These are phyloP conservation scores for Colletotrichum sublineola DNA, from an alignment of 2,329 filamentous ascomycete species.

Conservation along the genomic window DNA sequence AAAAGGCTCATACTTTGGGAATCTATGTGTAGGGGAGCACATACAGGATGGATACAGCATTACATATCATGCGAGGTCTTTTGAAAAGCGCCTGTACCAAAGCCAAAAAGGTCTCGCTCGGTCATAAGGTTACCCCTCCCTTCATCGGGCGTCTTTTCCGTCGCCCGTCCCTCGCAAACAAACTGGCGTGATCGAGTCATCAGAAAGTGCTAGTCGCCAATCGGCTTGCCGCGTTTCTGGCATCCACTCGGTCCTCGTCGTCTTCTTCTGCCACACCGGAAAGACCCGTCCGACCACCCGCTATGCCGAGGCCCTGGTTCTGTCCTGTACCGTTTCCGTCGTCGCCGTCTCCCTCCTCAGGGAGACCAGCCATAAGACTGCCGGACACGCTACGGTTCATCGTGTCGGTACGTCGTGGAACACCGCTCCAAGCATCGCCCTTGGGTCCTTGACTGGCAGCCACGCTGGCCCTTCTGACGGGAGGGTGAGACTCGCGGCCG, in stretches of 20 bases:
- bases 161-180: constrained; percentile 19
- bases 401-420: constrained; percentile 85
- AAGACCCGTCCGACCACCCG: constrained; percentile 63
- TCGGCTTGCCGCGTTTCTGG: constrained; percentile 92
- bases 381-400: constrained; percentile 82
- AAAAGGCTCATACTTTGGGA: constrained; percentile 42
- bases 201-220: constrained; percentile 95
- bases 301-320: constrained; percentile 53
- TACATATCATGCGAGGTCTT: constrained; percentile 39
- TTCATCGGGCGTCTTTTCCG: constrained; percentile 22
- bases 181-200: constrained; percentile 23
- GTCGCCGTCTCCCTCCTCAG: constrained; percentile 71
- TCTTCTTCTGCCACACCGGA: constrained; percentile 80
- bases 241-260: constrained; percentile 94
- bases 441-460: constrained; percentile 94
- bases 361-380: constrained; percentile 74
- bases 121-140: constrained; percentile 13
- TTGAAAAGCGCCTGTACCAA: constrained; percentile 24
- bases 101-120: constrained; percentile 21
- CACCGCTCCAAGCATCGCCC: constrained; percentile 98
- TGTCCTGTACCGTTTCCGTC: constrained; percentile 52
- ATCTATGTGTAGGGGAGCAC: constrained; percentile 41
- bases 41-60: constrained; percentile 40
- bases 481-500: constrained; percentile 88
- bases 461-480: constrained; percentile 78